A percentile compares a stretch with the other conserved stretches of the same genome.
Conservation (phyloP, 129 eudicot genomes). For the Apium graveolens region DNA sequence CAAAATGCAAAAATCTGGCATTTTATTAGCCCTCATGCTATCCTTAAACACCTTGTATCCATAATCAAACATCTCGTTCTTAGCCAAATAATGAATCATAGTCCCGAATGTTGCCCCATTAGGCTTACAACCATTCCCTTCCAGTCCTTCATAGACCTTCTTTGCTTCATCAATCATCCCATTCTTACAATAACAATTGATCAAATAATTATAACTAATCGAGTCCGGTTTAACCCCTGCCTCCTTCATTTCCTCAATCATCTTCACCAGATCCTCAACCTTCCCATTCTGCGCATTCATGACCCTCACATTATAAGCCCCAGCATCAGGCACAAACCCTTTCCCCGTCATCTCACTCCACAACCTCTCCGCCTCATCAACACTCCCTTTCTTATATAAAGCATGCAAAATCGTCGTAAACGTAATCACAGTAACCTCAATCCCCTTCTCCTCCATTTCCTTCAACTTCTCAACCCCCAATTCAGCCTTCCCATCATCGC, state of each 20-base stretch:
- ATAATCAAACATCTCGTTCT: slow-evolving; percentile 52
- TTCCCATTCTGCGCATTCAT: slow-evolving; percentile 43
- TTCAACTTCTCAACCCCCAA: slow-evolving; percentile 43
- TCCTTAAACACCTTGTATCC: slow-evolving; percentile 74
- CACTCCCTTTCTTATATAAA: slow-evolving; percentile 53
- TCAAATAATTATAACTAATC: slow-evolving; percentile 62
- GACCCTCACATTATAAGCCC: slow-evolving; percentile 57
- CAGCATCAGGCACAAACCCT: slow-evolving; percentile 56
- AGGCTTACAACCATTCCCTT: slow-evolving; percentile 42
- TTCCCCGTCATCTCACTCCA: slow-evolving; percentile 72
- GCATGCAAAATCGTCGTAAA: slow-evolving; percentile 59
- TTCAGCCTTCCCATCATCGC: slow-evolving; percentile 59
- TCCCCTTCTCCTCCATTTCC: slow-evolving; percentile 60
- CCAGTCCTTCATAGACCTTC: slow-evolving; percentile 56
- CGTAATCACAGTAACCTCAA: slow-evolving; percentile 33
- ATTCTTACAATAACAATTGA: slow-evolving; percentile 61
- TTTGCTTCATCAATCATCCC: slow-evolving; percentile 78
- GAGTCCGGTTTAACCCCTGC: slow-evolving; percentile 58
- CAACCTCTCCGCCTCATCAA: slow-evolving; percentile 49
- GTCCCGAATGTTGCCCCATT: slow-evolving; percentile 80
- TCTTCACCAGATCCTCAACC: slow-evolving; percentile 41
- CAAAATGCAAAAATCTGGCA: slow-evolving; percentile 67
- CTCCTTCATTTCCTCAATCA: slow-evolving; percentile 68
- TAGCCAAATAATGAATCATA: slow-evolving; percentile 53
- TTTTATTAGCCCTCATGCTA: slow-evolving; percentile 57